These are phyloP conservation scores for Cylindrotheca fusiformis DNA, from an alignment of 108 stramenopile genomes.

Conservation along the genomic window DNA sequence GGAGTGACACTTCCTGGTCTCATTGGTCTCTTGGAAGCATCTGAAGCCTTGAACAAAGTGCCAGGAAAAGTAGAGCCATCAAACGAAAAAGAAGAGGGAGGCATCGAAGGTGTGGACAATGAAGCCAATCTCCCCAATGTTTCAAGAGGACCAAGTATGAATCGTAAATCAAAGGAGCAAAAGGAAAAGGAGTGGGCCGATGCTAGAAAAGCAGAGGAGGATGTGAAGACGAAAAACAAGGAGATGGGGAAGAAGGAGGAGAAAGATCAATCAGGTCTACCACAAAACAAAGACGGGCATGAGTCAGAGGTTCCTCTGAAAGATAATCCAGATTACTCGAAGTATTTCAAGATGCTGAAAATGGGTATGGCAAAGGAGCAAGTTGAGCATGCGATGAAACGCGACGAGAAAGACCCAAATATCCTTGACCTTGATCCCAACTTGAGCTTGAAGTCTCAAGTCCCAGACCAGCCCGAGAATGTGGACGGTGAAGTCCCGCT, in stretches of 20 bases:
- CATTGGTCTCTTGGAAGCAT: conserved; percentile 15
- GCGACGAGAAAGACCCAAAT: conserved; percentile 62
- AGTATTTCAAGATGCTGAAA: conserved; percentile 78
- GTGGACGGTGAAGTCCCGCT: conserved; percentile 48
- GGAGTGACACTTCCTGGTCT: conserved; percentile 10
- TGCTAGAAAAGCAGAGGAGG: conserved; percentile 23
- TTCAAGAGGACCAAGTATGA: conserved; percentile 12
- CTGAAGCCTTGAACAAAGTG: conserved; percentile 11
- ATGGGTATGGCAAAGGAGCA: conserved; percentile 77
- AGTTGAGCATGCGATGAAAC: conserved; percentile 63
- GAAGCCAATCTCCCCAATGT: background rate
- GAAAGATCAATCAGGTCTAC: background rate
- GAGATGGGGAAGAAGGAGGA: conserved; percentile 11
- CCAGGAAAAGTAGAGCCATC: conserved; percentile 6
- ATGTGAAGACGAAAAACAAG: conserved; percentile 20
- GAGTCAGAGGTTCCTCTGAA: conserved; percentile 38
- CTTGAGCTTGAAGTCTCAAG: conserved; percentile 46
- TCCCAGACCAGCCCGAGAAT: conserved; percentile 5
- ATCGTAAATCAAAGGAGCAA: conserved; percentile 31
- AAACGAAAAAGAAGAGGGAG: conserved; percentile 13
- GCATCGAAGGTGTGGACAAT: background rate
- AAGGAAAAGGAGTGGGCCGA: conserved; percentile 26
- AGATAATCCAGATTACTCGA: conserved; percentile 73
- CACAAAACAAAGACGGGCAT: conserved; percentile 11
- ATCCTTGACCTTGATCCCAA: conserved; percentile 66